These are phyloP conservation scores for Venturiaceae sp. DNA, from an alignment of 2,329 filamentous ascomycete species.

Conservation along the genomic window DNA sequence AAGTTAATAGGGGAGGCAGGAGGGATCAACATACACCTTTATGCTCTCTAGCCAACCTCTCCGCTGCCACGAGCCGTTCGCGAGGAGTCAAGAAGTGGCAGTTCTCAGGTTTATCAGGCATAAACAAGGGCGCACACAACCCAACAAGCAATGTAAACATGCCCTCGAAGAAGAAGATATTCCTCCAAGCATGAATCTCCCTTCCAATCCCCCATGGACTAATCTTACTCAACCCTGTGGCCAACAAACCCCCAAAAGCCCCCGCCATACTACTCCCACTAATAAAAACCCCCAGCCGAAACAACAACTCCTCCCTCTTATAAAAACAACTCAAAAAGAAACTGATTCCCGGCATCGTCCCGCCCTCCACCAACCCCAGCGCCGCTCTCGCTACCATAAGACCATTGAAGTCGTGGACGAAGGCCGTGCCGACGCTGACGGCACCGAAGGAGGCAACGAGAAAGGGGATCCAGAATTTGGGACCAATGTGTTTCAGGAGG, in stretches of 20 bases:
- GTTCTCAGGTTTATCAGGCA: conserved; percentile 40
- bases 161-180: conserved; percentile 57
- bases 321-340: conserved; percentile 50
- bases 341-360: conserved; percentile 48
- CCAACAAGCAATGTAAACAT: conserved; percentile 43
- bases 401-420: conserved; percentile 37
- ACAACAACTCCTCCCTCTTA: conserved; percentile 45
- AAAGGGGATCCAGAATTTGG: conserved; percentile 42
- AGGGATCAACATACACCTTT: conserved; percentile 19
- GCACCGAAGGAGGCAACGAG: conserved; percentile 47
- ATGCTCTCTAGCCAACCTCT: conserved; percentile 42
- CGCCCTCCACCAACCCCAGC: conserved; percentile 47
- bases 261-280: conserved; percentile 46
- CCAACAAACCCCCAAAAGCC: conserved; percentile 48
- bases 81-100: conserved; percentile 42
- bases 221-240: conserved; percentile 41
- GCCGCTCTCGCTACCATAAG: conserved; percentile 39
- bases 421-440: conserved; percentile 45
- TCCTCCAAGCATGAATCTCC: conserved; percentile 32
- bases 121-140: conserved; percentile 37
- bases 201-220: conserved; percentile 37
- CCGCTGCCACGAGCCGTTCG: conserved; percentile 44
- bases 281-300: conserved; percentile 47
- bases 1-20: too few relatives aligned
- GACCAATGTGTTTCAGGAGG: conserved; percentile 43